Conservation (phyloP, 495 filamentous ascomycete genomes). For the Lentithecium fluviatile region DNA sequence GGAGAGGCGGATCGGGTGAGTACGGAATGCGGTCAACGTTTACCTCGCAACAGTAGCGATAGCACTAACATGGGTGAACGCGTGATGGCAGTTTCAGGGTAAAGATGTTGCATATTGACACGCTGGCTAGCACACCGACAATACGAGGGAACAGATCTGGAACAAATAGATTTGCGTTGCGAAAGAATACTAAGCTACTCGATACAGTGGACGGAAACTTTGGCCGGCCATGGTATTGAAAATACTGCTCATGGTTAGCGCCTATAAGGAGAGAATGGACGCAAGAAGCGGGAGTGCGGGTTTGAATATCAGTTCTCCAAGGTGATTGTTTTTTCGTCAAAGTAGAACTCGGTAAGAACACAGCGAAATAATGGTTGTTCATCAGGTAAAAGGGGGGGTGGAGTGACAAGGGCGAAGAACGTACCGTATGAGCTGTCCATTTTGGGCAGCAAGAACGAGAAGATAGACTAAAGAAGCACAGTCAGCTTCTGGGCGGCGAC, state of each 20-base stretch:
- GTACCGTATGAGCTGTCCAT: not conserved
- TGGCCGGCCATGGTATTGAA: no score
- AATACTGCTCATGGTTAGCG: not conserved
- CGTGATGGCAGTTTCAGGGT: not conserved
- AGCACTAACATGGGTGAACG: not conserved
- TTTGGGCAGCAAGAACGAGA: no score
- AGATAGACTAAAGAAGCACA: not conserved
- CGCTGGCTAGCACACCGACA: constrained; percentile 8
- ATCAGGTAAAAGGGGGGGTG: constrained; percentile 57
- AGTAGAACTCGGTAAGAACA: constrained; percentile 70
- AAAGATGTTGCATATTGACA: not conserved
- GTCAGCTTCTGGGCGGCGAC: constrained; percentile 9
- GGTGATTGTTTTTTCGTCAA: constrained; percentile 79
- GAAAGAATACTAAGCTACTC: not conserved
- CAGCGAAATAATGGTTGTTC: constrained; percentile 68
- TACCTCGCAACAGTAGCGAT: not conserved
- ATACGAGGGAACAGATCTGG: not conserved
- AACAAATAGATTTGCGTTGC: not conserved
- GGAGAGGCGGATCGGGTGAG: not conserved
- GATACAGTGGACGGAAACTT: not conserved
- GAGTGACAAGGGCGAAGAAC: constrained; percentile 2
- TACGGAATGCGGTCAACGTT: not conserved
- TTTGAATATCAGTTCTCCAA: constrained; percentile 84
- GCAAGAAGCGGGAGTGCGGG: not conserved
- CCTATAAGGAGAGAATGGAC: not conserved